Percentiles rank a stretch among this genome's conserved stretches.
Conservation (phyloP, 23 red algal species). For the Gracilariopsis chorda region DNA sequence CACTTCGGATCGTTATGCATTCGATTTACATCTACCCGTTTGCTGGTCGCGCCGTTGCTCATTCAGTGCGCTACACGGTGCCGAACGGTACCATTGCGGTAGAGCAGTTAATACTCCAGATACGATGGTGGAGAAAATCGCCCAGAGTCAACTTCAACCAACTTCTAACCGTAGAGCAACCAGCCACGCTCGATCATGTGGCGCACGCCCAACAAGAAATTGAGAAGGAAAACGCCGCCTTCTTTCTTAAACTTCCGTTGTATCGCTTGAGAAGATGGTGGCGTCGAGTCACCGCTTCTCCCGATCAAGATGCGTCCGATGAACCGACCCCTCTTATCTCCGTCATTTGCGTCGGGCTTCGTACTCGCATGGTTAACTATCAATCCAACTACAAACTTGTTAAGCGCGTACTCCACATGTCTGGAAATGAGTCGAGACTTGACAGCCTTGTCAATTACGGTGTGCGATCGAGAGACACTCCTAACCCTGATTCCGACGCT, state of each 20-base stretch:
- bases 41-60: conserved; percentile 41
- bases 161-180: conserved; percentile 31
- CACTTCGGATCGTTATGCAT: conserved; percentile 16
- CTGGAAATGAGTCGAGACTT: not conserved
- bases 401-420: not conserved
- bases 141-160: conserved; percentile 12
- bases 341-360: conserved; percentile 30
- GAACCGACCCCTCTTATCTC: conserved; percentile 49
- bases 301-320: not conserved
- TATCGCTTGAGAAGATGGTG: conserved; percentile 49
- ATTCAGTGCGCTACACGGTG: conserved; percentile 50
- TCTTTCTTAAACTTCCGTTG: conserved; percentile 34
- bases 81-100: conserved; percentile 30
- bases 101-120: conserved; percentile 49
- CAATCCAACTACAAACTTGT: not conserved
- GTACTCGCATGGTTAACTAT: conserved; percentile 38
- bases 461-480: conserved; percentile 14
- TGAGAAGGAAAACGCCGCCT: conserved; percentile 31
- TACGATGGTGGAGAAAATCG: conserved; percentile 51
- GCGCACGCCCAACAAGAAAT: conserved; percentile 19
- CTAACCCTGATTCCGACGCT: not conserved
- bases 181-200: conserved; percentile 26
- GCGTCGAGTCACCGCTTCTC: not conserved
- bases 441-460: not conserved
- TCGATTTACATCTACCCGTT: conserved; percentile 51